Base-by-base conservation (phyloP, 108 stramenopile species). In the Cyclotella cryptica region DNA sequence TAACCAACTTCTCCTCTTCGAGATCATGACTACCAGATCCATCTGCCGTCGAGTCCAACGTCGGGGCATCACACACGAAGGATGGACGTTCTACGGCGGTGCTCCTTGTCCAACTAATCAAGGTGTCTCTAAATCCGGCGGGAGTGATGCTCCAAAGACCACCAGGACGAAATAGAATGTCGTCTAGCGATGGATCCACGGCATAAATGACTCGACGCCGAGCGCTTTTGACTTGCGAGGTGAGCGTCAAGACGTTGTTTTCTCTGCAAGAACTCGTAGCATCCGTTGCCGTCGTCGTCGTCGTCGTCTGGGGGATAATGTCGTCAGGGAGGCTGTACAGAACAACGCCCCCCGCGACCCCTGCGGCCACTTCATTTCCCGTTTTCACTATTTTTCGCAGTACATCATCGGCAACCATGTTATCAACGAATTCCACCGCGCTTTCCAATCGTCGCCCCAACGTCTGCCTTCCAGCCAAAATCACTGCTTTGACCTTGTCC, bases 281-380 rank as follows among this genome's bases (percentile, higher is more conserved):
- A 15, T 18, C 55, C 13, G 35, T 3, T 1, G 18, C 4, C 42
- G 12, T 44, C 17, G 10, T n/a, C n/a, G n/a, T n/a, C n/a, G n/a
- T n/a, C n/a, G n/a, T n/a, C n/a, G n/a, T n/a, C n/a, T n/a, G 30
- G 7, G 68, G 41, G 65, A 78, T 44, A 0, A 71, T n/a, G 10
- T 61, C 45, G 1, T 80, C 79, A 5, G 79, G 79, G 62, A 80
- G 27, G 42, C 72, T 80, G 59, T 80, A 80, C 51, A 80, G 27
- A 12, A 66, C 29, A 19, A 72, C 61, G 10, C 73, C 73, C 43
- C 80, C 80, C 15, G 22, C 49, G 19, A 47, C 52, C 19, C 80
- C 68, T 44, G 67, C 28, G 12, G 54, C 26, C 21, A 75, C 0
- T 13, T 81, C 74, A 40, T 57, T 63, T 18, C 74, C 69, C 13